A percentile compares a stretch with the other conserved stretches of the same genome.
phyloP scores from a whole-genome alignment of 177 flowering plant species.

The Vitis hybrid region DNA sequence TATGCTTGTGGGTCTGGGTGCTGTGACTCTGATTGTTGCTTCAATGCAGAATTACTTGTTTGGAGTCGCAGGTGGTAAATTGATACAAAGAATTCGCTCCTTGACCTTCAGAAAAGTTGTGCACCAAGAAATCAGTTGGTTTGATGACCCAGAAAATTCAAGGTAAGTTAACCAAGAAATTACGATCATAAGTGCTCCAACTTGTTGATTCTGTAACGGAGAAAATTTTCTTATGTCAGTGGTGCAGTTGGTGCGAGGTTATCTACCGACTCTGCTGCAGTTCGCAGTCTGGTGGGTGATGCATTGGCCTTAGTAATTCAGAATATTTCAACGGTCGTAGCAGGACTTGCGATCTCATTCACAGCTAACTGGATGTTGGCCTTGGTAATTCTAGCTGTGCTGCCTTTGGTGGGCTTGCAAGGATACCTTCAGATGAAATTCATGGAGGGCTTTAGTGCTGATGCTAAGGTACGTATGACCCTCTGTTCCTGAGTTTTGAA shows the following conservation, averaged over 20 bases:
- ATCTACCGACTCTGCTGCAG: constrained; percentile 41
- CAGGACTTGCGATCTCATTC: constrained; percentile 43
- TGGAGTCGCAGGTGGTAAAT: constrained; percentile 33
- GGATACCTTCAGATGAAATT: constrained; percentile 31
- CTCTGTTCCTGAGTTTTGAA: too few species aligned
- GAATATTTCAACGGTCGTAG: constrained; percentile 16
- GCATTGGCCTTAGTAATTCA: too few species aligned
- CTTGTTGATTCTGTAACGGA: too few species aligned
- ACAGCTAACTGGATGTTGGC: constrained; percentile 44
- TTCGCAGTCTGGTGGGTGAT: constrained; percentile 46
- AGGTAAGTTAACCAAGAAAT: constrained; percentile 15
- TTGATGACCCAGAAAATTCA: constrained; percentile 34
- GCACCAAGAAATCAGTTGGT: constrained; percentile 41
- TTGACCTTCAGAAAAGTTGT: constrained; percentile 40
- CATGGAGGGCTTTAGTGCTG: constrained; percentile 34
- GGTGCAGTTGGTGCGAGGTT: constrained; percentile 53
- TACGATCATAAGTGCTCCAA: too few species aligned
- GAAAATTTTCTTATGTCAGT: constrained; percentile 29
- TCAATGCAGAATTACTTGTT: constrained; percentile 37
- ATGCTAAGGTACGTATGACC: constrained; percentile 21
- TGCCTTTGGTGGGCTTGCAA: constrained; percentile 36
- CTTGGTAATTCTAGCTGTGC: constrained; percentile 27
- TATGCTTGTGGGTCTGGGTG: constrained; percentile 32
- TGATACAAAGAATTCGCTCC: constrained; percentile 39
- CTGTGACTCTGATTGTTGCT: constrained; percentile 7